These are phyloP conservation scores for Aeschynomene evenia DNA, from an alignment of 306 rosid genomes.

Conservation along the genomic window DNA sequence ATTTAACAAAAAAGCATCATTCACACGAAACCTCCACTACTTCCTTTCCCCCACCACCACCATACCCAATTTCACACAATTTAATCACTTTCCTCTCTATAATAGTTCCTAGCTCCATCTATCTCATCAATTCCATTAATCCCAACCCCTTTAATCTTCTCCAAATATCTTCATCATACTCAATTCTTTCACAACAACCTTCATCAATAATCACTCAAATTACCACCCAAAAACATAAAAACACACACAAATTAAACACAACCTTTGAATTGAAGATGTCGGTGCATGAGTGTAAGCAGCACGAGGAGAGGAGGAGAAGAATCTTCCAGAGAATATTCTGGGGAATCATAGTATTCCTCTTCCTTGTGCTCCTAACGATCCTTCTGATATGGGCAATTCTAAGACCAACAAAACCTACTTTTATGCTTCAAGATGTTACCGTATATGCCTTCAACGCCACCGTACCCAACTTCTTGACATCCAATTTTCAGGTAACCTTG, in stretches of 20 bases:
- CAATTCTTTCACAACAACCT: background rate
- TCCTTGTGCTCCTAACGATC: constrained; percentile 55
- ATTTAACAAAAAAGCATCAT: background rate
- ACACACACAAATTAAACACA: background rate
- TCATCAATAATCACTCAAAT: background rate
- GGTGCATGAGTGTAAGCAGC: constrained; percentile 58
- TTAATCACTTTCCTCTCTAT: background rate
- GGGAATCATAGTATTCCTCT: constrained; percentile 43
- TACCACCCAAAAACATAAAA: too few species aligned
- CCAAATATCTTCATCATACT: background rate
- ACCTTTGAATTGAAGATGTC: constrained; percentile 33
- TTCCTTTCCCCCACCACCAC: background rate
- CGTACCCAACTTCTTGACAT: constrained; percentile 61
- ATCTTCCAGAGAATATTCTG: constrained; percentile 29
- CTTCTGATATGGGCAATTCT: constrained; percentile 77
- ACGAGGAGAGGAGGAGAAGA: constrained; percentile 19
- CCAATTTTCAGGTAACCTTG: constrained; percentile 72
- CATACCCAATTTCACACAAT: background rate
- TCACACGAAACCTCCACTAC: constrained; percentile 34
- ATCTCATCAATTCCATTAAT: background rate
- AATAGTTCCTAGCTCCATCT: too few species aligned
- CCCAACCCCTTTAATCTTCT: background rate
- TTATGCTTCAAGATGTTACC: constrained; percentile 83
- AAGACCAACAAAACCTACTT: constrained; percentile 71
- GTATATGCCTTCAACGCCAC: constrained; percentile 83